Conservation (phyloP, 805 yeast species). For the Cyberlindnera amylophila region DNA sequence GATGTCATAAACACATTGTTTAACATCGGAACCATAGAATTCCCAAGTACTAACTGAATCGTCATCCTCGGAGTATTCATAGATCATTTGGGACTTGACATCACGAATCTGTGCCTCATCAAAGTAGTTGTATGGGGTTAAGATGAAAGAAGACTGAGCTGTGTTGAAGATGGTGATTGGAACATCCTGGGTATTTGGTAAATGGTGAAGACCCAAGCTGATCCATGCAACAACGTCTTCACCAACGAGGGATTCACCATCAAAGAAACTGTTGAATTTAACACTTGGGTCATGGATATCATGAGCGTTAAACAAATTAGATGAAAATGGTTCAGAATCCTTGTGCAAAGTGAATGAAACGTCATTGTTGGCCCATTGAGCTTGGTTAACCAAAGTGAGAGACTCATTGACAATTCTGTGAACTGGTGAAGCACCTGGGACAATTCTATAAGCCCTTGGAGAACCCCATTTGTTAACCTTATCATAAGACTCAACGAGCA, state of each 20-base stretch:
- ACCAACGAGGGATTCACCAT: slow-evolving; percentile 26
- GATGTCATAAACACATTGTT: slow-evolving; percentile 19
- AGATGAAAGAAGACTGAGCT: slow-evolving; percentile 23
- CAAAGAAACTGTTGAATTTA: slow-evolving; percentile 23
- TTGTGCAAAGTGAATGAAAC: slow-evolving; percentile 24
- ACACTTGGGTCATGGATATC: slow-evolving; percentile 25
- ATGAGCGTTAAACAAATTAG: slow-evolving; percentile 23
- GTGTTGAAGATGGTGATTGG: slow-evolving; percentile 29
- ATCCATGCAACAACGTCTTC: slow-evolving; percentile 30
- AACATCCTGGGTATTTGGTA: slow-evolving; percentile 30
- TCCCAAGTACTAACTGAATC: slow-evolving; percentile 17
- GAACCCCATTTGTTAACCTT: slow-evolving; percentile 26
- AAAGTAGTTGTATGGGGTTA: slow-evolving; percentile 30
- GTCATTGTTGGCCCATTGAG: slow-evolving; percentile 26
- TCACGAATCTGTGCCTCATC: slow-evolving; percentile 25
- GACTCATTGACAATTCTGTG: slow-evolving; percentile 22
- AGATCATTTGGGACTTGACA: slow-evolving; percentile 23
- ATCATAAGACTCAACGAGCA: slow-evolving; percentile 26
- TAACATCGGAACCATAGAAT: slow-evolving; percentile 22
- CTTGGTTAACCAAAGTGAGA: slow-evolving; percentile 18
- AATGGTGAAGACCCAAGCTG: slow-evolving; percentile 28
- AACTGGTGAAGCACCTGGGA: slow-evolving; percentile 22
- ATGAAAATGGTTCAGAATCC: slow-evolving; percentile 26
- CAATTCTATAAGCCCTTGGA: slow-evolving; percentile 28
- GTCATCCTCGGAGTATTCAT: slow-evolving; percentile 18